These are phyloP conservation scores for Yarrowia sp. DNA, from an alignment of 805 yeast species.

Conservation along the genomic window DNA sequence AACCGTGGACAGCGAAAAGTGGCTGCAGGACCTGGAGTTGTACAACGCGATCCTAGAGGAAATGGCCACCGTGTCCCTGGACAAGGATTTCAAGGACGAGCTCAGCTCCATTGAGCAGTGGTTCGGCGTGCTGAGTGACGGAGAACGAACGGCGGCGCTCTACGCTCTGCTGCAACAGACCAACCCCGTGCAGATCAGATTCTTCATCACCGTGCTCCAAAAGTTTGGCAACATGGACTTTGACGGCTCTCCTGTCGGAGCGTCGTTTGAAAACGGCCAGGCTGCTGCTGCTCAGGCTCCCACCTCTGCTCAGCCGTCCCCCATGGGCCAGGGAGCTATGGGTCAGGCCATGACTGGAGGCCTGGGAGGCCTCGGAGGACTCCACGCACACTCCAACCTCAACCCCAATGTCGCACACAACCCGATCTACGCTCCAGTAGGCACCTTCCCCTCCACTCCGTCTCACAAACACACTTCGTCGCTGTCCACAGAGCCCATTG, in stretches of 20 bases:
- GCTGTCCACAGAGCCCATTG: constrained; percentile 33
- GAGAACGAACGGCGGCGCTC: constrained; percentile 53
- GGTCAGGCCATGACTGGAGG: constrained; percentile 26
- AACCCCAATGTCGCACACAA: constrained; percentile 35
- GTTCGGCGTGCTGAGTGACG: constrained; percentile 51
- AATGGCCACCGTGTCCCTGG: constrained; percentile 48
- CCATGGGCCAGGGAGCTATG: constrained; percentile 37
- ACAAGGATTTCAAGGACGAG: constrained; percentile 49
- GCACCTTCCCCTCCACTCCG: constrained; percentile 31
- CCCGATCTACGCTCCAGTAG: constrained; percentile 30
- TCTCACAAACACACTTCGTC: constrained; percentile 33
- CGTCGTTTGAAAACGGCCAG: constrained; percentile 24
- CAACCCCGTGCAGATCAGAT: constrained; percentile 49
- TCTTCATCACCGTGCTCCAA: constrained; percentile 49
- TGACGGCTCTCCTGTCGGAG: constrained; percentile 25
- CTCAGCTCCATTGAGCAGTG: constrained; percentile 52
- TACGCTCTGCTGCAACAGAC: constrained; percentile 51
- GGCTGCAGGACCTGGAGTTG: constrained; percentile 50
- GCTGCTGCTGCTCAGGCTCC: too few relatives aligned
- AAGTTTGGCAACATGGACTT: constrained; percentile 46
- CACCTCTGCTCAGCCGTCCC: constrained; percentile 25
- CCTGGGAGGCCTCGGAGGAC: constrained; percentile 15
- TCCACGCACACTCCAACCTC: constrained; percentile 2
- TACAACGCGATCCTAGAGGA: constrained; percentile 48
- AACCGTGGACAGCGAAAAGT: constrained; percentile 39